phyloP scores from a whole-genome alignment of 176 grass and related monocot genomes.

The Coix lacrymajobi region DNA sequence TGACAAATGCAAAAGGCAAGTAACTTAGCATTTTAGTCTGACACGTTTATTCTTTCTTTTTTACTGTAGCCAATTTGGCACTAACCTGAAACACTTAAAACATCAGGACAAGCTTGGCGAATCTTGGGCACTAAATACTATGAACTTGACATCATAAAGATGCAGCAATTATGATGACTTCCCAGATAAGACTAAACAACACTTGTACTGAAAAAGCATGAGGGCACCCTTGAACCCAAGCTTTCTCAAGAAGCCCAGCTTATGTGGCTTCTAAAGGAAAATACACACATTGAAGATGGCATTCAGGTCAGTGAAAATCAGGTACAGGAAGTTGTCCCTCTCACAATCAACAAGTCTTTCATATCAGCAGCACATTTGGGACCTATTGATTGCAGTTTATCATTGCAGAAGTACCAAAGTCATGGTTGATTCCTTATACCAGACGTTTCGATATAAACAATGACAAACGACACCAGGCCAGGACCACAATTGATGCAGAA shows the following conservation, averaged over 20 bases:
- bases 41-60: background rate
- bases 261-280: constrained; percentile 10
- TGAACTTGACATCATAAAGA: background rate
- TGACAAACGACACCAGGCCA: constrained; percentile 8
- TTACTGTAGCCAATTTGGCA: background rate
- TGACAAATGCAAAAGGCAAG: constrained; percentile 1
- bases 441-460: constrained; percentile 29
- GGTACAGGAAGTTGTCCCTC: constrained; percentile 19
- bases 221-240: background rate
- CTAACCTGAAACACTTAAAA: background rate
- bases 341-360: background rate
- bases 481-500: constrained; percentile 14
- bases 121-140: background rate
- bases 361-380: background rate
- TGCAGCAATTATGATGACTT: background rate
- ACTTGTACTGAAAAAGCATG: background rate
- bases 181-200: background rate
- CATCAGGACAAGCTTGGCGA: background rate
- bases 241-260: background rate
- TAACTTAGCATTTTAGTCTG: no score
- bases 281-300: background rate
- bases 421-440: constrained; percentile 9
- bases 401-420: constrained; percentile 35
- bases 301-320: background rate
- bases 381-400: constrained; percentile 35